Evolutionary conservation across 2,329 filamentous ascomycete genomes (phyloP), one percentile per base, ranked within the genome.

Genomic region (Cryphonectria radicalis): DNA sequence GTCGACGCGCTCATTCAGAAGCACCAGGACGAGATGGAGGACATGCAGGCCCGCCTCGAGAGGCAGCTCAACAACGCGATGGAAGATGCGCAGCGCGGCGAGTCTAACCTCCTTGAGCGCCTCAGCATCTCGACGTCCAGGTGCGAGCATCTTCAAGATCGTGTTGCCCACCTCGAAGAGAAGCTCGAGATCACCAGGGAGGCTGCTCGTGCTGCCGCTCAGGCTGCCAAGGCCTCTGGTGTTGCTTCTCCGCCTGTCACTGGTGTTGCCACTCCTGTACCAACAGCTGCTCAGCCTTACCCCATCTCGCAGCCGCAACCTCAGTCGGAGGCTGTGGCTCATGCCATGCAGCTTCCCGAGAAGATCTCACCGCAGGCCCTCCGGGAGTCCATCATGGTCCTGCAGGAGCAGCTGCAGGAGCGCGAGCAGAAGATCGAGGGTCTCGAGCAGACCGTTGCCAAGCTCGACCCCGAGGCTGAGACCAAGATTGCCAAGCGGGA

Each of bases 401-500:
- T 99, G 37, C 96, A 99, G 82, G 95, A 98, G 80, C 96, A 99
- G 81, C 87, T 99, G 8, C 96, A 98, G 80, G 94, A 96, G 76
- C 94, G 96, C 68, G 96, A 99, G 82, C 88, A 92, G 72, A 91
- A 90, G 55, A 97, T 98, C 75, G 96, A 99, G 79, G 89, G 92
- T 73, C 90, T 98, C 17, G 93, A 97, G 81, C 88, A 91, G 67
- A 86, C 90, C 67, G 84, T 94, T 10, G 83, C 88, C 25, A 87
- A 88, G 72, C 81, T 91, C 3, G 94, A 97, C 76, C 91, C 90
- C 11, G 92, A 97, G 57, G 92, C 93, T 0, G 89, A 92, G 2
- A 87, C 84, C 66, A 97, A 96, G 83, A 90, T 98, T 76, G 92
- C 93, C 75, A 97, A 98, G 81, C 92, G 93, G 53, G 94, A 98